Base-by-base conservation (phyloP, 192 early-diverging fungal genomes). In the Backusella parvicylindrica region DNA sequence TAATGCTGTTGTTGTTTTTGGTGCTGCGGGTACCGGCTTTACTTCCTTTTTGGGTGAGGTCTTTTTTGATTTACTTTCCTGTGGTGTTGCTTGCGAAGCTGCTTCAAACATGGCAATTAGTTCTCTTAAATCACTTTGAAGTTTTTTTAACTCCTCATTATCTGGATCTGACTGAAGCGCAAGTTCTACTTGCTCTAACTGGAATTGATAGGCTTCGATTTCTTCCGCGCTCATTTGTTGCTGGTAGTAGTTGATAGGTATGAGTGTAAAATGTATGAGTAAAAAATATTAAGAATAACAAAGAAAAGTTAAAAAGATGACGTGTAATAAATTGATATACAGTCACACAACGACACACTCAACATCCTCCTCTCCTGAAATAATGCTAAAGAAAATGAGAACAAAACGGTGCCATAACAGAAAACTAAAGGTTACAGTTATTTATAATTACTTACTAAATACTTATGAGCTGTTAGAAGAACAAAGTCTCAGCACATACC, bases 181-280 rank as follows among this genome's bases (percentile, higher is more conserved):
- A 74, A 89, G 82, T 36, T 94, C 88, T 65, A 95, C 89, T 77
- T 92, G 90, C 26, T 86, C 87, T 65, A 95, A 79, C 73, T 92
- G 89, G 74, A 92, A 90, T 60, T 83, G 87, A 75, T 91, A 92
- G 11, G 72, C 73, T 53, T 81, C 83, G 36, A 89, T 75, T 64
- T 92, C 91, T 50, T 85, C 82, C 50, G 76, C 82, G 68, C 83
- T 81, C 78, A 84, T 84, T 70, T 60, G 23, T 8, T 60, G 53
- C 53, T 21, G 21, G 11, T 38, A 38, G 37, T 38, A 9, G 11
- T 38, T 38, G n/a, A 38, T 38, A 38, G 11, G 11, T 38, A 9
- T 38, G 37, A 37, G 36, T 6, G 36, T 7, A 37, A 37, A 2
- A 6, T 37, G 36, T 37, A 37, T 37, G 36, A 6, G 7, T 7